Percentiles rank a stretch among this genome's conserved stretches.
phyloP scores from a whole-genome alignment of 257 asterid genomes.

The Knoxia roxburghii region DNA sequence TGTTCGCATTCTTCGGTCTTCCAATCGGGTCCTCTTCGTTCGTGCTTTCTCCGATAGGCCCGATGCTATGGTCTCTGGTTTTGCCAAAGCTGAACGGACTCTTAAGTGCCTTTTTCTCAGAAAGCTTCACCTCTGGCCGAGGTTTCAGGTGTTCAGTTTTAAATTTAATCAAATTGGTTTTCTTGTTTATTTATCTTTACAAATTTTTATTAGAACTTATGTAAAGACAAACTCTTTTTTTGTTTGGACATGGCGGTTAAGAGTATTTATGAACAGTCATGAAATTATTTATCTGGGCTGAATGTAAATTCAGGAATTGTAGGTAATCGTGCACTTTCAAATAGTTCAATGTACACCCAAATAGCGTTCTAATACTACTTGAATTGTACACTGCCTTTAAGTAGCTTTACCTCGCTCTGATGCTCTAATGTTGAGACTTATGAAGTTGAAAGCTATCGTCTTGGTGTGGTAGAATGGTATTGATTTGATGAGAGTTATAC shows the following conservation, averaged over 20 bases:
- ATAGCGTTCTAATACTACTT: neutral
- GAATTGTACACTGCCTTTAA: neutral
- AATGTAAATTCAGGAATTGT: neutral
- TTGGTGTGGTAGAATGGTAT: neutral
- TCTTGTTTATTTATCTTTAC: neutral
- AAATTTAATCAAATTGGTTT: neutral
- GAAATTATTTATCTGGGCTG: neutral
- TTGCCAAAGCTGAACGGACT: conserved; percentile 81
- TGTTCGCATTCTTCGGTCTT: conserved; percentile 63
- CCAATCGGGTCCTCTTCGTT: conserved; percentile 56
- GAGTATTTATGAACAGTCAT: neutral
- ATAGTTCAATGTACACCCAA: neutral
- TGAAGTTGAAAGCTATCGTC: neutral
- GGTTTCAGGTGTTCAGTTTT: conserved; percentile 63
- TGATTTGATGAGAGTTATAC: neutral
- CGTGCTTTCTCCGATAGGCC: conserved; percentile 92
- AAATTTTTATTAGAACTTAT: neutral
- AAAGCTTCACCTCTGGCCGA: conserved; percentile 95
- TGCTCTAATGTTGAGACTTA: neutral
- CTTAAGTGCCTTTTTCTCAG: conserved; percentile 79
- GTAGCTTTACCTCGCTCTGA: neutral
- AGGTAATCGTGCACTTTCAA: neutral
- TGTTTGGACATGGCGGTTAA: neutral
- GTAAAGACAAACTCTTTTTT: neutral
- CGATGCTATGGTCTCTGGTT: conserved; percentile 80